These are phyloP conservation scores for Colletotrichum musae DNA, from an alignment of 2,329 filamentous ascomycete species.

Conservation along the genomic window DNA sequence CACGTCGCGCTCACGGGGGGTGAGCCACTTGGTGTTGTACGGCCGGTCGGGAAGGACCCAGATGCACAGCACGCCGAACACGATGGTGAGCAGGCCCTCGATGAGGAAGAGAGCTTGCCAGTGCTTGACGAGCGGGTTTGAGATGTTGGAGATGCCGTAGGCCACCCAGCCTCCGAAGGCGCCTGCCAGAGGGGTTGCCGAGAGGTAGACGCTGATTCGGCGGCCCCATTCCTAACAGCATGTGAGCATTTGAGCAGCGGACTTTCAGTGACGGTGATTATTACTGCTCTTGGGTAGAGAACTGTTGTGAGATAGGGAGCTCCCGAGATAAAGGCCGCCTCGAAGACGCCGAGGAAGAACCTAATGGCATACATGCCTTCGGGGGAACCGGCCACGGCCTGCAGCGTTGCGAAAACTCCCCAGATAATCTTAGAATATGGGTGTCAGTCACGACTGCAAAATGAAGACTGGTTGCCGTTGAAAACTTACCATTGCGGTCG, in stretches of 20 bases:
- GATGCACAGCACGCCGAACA: constrained; percentile 46
- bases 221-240: constrained; percentile 53
- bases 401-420: constrained; percentile 28
- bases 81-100: constrained; percentile 52
- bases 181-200: constrained; percentile 66
- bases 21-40: constrained; percentile 42
- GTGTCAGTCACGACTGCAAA: not conserved
- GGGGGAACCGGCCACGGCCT: constrained; percentile 26
- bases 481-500: constrained; percentile 27
- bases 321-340: constrained; percentile 65
- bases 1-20: constrained; percentile 41
- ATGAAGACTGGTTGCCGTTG: accelerated
- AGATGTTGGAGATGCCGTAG: constrained; percentile 53
- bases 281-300: constrained; percentile 63
- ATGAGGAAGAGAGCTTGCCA: constrained; percentile 52
- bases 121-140: constrained; percentile 46
- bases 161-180: constrained; percentile 56
- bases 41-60: constrained; percentile 43
- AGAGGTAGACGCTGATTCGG: constrained; percentile 69
- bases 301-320: constrained; percentile 65
- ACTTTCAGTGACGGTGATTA: not conserved
- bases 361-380: constrained; percentile 52
- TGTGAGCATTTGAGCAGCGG: accelerated
- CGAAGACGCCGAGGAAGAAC: constrained; percentile 62
- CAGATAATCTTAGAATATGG: constrained; percentile 9